These are phyloP conservation scores for Colletotrichum eremochloae DNA, from an alignment of 2,329 filamentous ascomycete species.

Conservation along the genomic window DNA sequence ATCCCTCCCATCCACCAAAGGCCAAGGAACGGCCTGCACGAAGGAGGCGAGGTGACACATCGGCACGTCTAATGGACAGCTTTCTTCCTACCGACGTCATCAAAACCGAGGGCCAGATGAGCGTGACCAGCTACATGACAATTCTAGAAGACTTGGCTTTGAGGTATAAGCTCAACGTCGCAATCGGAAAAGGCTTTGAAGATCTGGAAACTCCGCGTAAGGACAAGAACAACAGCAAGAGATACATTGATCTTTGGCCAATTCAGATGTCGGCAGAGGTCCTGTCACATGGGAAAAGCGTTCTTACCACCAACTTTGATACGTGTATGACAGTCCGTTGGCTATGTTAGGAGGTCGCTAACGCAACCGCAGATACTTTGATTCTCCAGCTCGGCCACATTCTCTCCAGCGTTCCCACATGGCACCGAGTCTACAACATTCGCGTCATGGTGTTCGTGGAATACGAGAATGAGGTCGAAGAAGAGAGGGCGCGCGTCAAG, in stretches of 20 bases:
- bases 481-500: conserved; percentile 80
- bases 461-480: conserved; percentile 85
- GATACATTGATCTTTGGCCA: conserved; percentile 89
- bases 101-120: conserved; percentile 76
- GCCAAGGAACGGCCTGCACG: conserved; percentile 48
- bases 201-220: conserved; percentile 78
- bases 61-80: conserved; percentile 68
- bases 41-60: conserved; percentile 66
- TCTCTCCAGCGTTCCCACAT: conserved; percentile 82
- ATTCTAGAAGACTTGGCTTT: conserved; percentile 86
- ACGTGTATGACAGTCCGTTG: conserved; percentile 71
- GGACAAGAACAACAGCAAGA: conserved; percentile 72
- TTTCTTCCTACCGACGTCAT: conserved; percentile 78
- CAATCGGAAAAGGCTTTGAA: conserved; percentile 85
- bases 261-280: conserved; percentile 94
- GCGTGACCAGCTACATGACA: conserved; percentile 81
- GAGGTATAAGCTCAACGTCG: conserved; percentile 84
- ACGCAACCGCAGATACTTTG: conserved; percentile 68
- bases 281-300: conserved; percentile 72
- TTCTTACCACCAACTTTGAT: conserved; percentile 90
- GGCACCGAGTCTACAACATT: conserved; percentile 79
- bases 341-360: not conserved
- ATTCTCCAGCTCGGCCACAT: conserved; percentile 91
- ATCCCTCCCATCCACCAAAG: conserved; percentile 50
- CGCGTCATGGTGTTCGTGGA: conserved; percentile 91